These are phyloP conservation scores for Fusarium stilboides DNA, from an alignment of 2,329 filamentous ascomycete species.

Conservation along the genomic window DNA sequence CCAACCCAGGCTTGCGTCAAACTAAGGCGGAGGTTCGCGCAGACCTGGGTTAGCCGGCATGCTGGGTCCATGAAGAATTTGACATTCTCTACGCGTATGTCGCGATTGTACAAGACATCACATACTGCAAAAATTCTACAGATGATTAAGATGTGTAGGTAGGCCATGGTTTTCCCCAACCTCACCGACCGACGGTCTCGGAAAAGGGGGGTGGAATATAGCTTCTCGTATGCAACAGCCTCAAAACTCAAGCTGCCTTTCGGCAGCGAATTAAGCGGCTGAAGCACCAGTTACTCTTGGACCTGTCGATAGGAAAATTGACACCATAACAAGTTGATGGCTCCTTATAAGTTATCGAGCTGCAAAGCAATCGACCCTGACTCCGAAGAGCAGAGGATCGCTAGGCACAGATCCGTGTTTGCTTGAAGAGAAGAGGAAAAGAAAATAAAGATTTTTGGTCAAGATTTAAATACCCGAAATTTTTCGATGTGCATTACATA, in stretches of 20 bases:
- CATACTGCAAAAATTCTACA: conserved; percentile 1
- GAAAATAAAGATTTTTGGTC: conserved; percentile 52
- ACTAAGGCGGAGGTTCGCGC: conserved; percentile 1
- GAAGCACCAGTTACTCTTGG: conserved; percentile 80
- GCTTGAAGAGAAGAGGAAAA: conserved; percentile 55
- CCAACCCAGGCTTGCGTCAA: background rate
- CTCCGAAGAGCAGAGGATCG: conserved; percentile 73
- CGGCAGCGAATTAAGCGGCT: conserved; percentile 77
- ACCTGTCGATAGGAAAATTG: conserved; percentile 96
- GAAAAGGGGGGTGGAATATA: conserved; percentile 93
- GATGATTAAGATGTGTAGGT: conserved; percentile 70
- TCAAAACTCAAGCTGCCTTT: conserved; percentile 75
- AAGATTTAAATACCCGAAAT: conserved; percentile 30
- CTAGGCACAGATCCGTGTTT: conserved; percentile 87
- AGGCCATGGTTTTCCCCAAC: conserved; percentile 90
- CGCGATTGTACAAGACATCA: conserved; percentile 1
- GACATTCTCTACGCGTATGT: background rate
- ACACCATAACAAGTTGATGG: conserved; percentile 82
- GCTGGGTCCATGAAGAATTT: background rate
- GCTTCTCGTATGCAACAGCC: conserved; percentile 72
- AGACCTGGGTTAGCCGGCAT: background rate
- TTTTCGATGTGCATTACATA: conserved; percentile 21
- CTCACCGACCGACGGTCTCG: conserved; percentile 91
- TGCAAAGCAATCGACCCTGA: conserved; percentile 86
- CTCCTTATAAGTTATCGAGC: conserved; percentile 87